A percentile compares a stretch with the other conserved stretches of the same genome.
phyloP scores from a whole-genome alignment of 179 eudicot species.

The Drosera spatulata region DNA sequence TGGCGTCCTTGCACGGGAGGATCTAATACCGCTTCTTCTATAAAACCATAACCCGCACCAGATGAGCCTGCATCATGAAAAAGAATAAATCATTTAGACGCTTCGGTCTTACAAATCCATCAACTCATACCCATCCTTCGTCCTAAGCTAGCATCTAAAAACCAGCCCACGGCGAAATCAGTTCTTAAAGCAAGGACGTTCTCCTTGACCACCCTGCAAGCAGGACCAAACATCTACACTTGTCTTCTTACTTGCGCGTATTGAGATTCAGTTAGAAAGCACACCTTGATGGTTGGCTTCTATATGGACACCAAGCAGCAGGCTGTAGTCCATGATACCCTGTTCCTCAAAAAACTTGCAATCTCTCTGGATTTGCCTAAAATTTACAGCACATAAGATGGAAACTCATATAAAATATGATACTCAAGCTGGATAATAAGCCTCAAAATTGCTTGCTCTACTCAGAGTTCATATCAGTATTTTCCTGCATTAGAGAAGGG shows the following conservation, averaged over 20 bases:
- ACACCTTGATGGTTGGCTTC: neutral
- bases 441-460: too few species aligned
- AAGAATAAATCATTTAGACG: neutral
- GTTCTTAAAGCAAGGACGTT: too few species aligned
- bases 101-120: too few species aligned
- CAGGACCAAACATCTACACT: too few species aligned
- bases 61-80: neutral
- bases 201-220: too few species aligned
- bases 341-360: constrained; percentile 44
- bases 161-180: too few species aligned
- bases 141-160: too few species aligned
- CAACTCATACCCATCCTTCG: too few species aligned
- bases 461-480: too few species aligned
- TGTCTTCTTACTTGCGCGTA: too few species aligned
- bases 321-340: constrained; percentile 46
- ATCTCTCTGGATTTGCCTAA: constrained; percentile 41
- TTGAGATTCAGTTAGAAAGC: neutral
- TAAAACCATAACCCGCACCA: neutral
- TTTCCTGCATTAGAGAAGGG: neutral
- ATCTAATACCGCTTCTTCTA: neutral
- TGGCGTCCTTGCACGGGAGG: neutral
- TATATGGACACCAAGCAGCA: constrained; percentile 38
- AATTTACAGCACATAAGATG: neutral
- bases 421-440: too few species aligned
- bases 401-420: too few species aligned